Evolutionary conservation across 345 rosid genomes (phyloP), one percentile per base, ranked within the genome.

Genomic region (Populus euphratica): DNA sequence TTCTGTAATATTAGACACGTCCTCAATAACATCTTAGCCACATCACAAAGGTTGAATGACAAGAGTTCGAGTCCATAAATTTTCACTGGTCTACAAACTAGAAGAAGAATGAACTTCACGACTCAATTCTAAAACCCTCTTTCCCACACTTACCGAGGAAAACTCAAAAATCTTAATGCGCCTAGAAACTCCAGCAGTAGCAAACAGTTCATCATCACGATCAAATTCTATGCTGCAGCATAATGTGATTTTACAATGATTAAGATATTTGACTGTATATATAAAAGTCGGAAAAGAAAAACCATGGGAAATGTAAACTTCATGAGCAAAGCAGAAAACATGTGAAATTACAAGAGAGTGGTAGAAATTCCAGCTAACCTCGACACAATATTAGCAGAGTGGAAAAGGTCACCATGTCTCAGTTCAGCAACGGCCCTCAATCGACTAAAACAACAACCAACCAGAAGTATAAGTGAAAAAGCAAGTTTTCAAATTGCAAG

Each of bases 131-230:
- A 12, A 33, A 43, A 70, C 2, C 27, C 73, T 35, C 21, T 21
- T 6, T 29, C 38, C n/a, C n/a, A 52, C 20, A 69, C 94, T 80
- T 87, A 94, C 98, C 80, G 86, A 82, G 25, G 98, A 87, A 81
- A 94, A 92, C 82, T 94, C 96, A 82, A 92, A 94, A 82, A 94
- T 90, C 87, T 92, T 92, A 73, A 94, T 94, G 73, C 94, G 86
- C 81, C 94, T 78, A 61, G 97, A 94, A 73, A 94, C 98, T 80
- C 98, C 98, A 73, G 97, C 97, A 44, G 97, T 94, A 72, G 98
- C 98, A 83, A 94, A 94, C 78, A 89, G 78, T 85, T 94, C 93
- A 81, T 92, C 93, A 77, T 94, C 96, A 17, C 93, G 91, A 74
- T 94, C 94, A 87, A 94, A 94, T 82, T 94, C 98, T 86, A 94